Percentiles rank a stretch among this genome's conserved stretches.
phyloP scores from a whole-genome alignment of 768 basidiomycete genomes.

The Sporobolomyces roseus region DNA sequence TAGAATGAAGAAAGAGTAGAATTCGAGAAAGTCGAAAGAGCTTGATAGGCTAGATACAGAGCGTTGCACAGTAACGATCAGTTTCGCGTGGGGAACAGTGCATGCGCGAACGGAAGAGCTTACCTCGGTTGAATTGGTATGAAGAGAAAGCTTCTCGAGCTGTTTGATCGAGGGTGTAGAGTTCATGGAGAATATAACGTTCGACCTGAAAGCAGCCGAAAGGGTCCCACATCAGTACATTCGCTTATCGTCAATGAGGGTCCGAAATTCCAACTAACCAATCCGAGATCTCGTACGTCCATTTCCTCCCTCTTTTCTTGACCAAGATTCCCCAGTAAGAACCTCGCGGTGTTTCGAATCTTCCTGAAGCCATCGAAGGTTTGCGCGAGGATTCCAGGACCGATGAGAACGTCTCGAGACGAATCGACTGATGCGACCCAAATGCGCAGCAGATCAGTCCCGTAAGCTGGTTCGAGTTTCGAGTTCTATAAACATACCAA shows the following conservation, averaged over 20 bases:
- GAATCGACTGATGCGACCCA: constrained; percentile 93
- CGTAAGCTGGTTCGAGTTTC: constrained; percentile 72
- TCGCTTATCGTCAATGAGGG: not conserved
- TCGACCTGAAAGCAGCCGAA: constrained; percentile 60
- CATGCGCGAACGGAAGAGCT: not conserved
- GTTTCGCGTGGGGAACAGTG: too few relatives aligned
- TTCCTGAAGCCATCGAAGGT: constrained; percentile 72
- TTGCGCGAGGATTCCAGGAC: constrained; percentile 69
- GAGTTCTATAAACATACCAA: constrained; percentile 54
- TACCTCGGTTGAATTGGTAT: constrained; percentile 81
- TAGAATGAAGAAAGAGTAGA: constrained; percentile 83
- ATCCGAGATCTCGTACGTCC: constrained; percentile 55
- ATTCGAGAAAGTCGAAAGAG: constrained; percentile 73
- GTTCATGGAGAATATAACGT: constrained; percentile 77
- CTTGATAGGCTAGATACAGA: constrained; percentile 59
- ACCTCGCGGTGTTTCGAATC: constrained; percentile 78
- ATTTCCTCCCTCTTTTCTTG: constrained; percentile 5
- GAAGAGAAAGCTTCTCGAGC: constrained; percentile 66
- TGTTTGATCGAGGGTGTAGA: constrained; percentile 65
- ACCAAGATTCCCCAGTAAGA: constrained; percentile 74
- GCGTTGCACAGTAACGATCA: too few relatives aligned
- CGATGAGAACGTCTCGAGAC: constrained; percentile 80
- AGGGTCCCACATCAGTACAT: not conserved
- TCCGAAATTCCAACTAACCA: constrained; percentile 54
- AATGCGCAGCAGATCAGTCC: constrained; percentile 76